Evolutionary conservation across 169 alveolate species (phyloP), one percentile per base, ranked within the genome.

Genomic region (Plasmodium malariae): DNA sequence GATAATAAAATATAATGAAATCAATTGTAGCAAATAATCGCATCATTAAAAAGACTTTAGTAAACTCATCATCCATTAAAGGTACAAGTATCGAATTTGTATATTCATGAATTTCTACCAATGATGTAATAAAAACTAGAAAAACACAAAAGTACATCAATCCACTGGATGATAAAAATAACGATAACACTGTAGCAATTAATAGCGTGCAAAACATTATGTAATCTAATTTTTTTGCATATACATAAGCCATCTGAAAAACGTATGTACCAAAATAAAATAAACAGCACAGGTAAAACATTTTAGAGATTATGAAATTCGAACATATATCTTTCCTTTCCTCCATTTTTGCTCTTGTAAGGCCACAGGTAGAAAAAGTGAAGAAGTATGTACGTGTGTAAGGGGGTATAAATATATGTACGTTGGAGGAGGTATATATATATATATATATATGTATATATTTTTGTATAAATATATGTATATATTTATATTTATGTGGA

Each of bases 211-310:
- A 17, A 37, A 76, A 32, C 55, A 76, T 9, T 2, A 76, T 9
- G 63, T 37, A 76, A 26, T 65, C 76, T 36, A 40, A 19, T 43
- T 76, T 43, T 30, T 48, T 40, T 21, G 34, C 17, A 26, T 62
- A 40, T 3, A 76, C 9, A 17, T 26, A 62, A 48, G 19, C 7
- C 0, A 60, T 34, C 63, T 76, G 65, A 62, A n/a, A 76, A 19
- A n/a, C 24, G 37, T 76, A 76, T 12, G 65, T 43, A 7, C 43
- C 26, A 28, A 60, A 26, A 36, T 76, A 76, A 49, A 76, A 59
- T n/a, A 76, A 28, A 68, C 28, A 76, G 26, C 73, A 76, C 32
- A 59, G 19, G 36, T 76, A 76, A 32, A 76, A 76, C 17, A 62
- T 21, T 21, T 60, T 11, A 24, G 67, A 24, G 48, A 74, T 17